phyloP scores from a whole-genome alignment of 768 basidiomycete genomes.

The Kwoniella bestiolae region DNA sequence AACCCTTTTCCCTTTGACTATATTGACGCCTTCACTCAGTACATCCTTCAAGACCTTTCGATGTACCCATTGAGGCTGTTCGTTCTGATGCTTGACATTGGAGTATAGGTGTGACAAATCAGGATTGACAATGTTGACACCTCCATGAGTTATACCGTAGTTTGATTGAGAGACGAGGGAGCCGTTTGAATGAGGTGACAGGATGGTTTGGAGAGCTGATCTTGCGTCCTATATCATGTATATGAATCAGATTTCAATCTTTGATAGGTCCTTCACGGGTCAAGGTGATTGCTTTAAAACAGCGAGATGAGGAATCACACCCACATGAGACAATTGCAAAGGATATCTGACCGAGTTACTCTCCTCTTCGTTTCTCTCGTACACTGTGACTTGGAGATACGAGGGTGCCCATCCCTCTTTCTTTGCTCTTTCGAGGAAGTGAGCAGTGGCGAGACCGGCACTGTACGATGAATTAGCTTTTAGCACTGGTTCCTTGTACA shows the following conservation, averaged over 20 bases:
- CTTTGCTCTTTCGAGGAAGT: slow-evolving; percentile 15
- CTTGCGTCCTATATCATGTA: slow-evolving; percentile 20
- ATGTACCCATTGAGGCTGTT: slow-evolving; percentile 19
- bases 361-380: slow-evolving; percentile 11
- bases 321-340: slow-evolving; percentile 11
- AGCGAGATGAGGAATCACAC: not conserved
- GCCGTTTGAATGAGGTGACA: slow-evolving; percentile 1
- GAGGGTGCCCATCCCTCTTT: not conserved
- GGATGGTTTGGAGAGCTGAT: slow-evolving; percentile 8
- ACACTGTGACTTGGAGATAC: slow-evolving; percentile 11
- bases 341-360: slow-evolving; percentile 13
- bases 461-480: not conserved
- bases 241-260: too few relatives aligned
- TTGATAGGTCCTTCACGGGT: too few relatives aligned
- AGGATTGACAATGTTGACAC: slow-evolving; percentile 18
- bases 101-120: slow-evolving; percentile 7
- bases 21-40: slow-evolving; percentile 11
- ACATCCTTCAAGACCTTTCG: slow-evolving; percentile 21
- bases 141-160: slow-evolving; percentile 25
- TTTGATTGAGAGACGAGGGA: not conserved
- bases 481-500: too few relatives aligned
- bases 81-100: slow-evolving; percentile 7
- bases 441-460: slow-evolving; percentile 21
- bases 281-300: too few relatives aligned
- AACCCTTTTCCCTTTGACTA: slow-evolving; percentile 11